Evolutionary conservation across 2,329 filamentous ascomycete species (phyloP).

Genomic region (Sporothrix schenckii): DNA sequence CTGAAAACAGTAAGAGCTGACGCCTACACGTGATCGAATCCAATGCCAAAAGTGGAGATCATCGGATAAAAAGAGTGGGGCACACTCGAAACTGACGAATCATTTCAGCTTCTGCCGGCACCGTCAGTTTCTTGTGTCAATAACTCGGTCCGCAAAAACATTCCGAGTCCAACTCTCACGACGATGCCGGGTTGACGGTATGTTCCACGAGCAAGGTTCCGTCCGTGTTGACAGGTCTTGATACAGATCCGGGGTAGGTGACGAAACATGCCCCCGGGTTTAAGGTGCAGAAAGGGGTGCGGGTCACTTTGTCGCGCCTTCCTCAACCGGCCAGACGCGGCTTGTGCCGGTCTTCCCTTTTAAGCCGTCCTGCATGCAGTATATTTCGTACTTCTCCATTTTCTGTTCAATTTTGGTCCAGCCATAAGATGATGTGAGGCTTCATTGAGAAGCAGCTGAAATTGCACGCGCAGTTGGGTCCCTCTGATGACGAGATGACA

Average conservation of each 20-base stretch:
- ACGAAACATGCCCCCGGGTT: not conserved
- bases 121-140: too few relatives aligned
- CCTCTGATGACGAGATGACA: too few relatives aligned
- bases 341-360: not conserved
- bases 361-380: not conserved
- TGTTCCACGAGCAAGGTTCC: not conserved
- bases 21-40: constrained; percentile 8
- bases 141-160: too few relatives aligned
- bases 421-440: too few relatives aligned
- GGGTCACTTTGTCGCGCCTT: not conserved
- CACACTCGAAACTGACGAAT: not conserved
- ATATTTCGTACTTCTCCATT: not conserved
- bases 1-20: constrained; percentile 6
- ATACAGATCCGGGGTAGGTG: not conserved
- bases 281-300: not conserved
- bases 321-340: not conserved
- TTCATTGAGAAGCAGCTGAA: too few relatives aligned
- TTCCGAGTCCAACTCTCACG: not conserved
- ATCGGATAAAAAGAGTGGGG: not conserved
- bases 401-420: not conserved
- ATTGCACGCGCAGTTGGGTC: too few relatives aligned
- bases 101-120: not conserved
- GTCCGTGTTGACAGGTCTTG: not conserved
- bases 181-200: not conserved
- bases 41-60: not conserved